Evolutionary conservation across 345 rosid species (phyloP), one percentile per base, ranked within the genome.

Genomic region (Erucastrum elatum): DNA sequence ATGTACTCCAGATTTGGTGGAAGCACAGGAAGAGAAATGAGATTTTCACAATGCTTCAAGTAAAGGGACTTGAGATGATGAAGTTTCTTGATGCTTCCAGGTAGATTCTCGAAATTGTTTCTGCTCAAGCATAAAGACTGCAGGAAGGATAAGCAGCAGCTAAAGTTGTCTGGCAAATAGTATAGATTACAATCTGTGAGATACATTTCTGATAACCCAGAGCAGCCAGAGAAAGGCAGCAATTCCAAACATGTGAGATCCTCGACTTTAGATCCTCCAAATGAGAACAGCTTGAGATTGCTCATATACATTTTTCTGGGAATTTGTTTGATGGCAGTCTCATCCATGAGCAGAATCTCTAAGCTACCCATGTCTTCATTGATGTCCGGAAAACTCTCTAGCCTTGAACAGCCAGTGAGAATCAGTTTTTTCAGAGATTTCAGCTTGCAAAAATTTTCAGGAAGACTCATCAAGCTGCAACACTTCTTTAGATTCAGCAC

Each of bases 141-240:
- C 8, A 80, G 37, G 2, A 64, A 80, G 27, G 75, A 63, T 25
- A 80, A 62, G 71, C 66, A 37, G 44, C 44, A 80, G 59, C 75
- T 62, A 64, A 74, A 63, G 51, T 63, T 69, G 11, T 80, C 79
- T 0, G 75, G 30, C 49, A 79, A 79, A 29, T 68, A 68, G 82
- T 68, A 61, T 29, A 80, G 61, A 80, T 80, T 80, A 12, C 82
- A 80, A 63, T 69, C 41, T 63, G 79, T 80, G 78, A 80, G 82
- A 80, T 80, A 74, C 58, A 74, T 27, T 10, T 80, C 79, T 16
- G 79, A 63, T 35, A 80, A 37, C n/a, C 5, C 4, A 68, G 71
- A 61, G 66, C 78, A 68, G 21, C 75, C 75, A 15, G 82, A 68
- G 75, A 68, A 74, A 68, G 75, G 71, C 2, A 62, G 46, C 37